phyloP scores from a whole-genome alignment of 2,329 filamentous ascomycete genomes.

The Colletotrichum sp. region DNA sequence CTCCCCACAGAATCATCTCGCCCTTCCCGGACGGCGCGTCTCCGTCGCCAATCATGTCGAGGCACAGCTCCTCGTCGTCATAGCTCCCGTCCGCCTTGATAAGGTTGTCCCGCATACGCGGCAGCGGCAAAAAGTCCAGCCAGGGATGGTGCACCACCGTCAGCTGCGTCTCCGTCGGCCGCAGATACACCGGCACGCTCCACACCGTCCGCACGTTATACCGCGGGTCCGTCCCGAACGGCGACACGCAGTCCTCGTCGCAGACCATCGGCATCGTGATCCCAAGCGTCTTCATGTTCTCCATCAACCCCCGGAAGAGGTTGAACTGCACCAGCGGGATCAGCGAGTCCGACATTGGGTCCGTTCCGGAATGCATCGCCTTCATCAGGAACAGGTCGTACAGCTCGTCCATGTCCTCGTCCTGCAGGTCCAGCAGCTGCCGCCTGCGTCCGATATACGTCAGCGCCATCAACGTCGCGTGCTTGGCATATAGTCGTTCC shows the following conservation, averaged over 20 bases:
- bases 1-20: slow-evolving; percentile 52
- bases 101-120: slow-evolving; percentile 37
- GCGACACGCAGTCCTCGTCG: slow-evolving; percentile 19
- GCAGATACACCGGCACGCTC: neutral
- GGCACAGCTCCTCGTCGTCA: slow-evolving; percentile 24
- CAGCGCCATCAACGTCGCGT: neutral
- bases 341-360: neutral
- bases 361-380: neutral
- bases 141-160: slow-evolving; percentile 36
- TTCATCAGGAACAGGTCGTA: neutral
- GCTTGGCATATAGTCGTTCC: neutral
- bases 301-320: slow-evolving; percentile 63
- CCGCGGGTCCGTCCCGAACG: slow-evolving; percentile 4
- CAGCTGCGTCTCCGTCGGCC: slow-evolving; percentile 34
- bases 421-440: neutral
- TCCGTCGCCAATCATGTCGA: neutral
- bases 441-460: neutral
- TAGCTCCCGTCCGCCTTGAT: slow-evolving; percentile 17
- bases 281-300: slow-evolving; percentile 33
- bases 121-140: slow-evolving; percentile 39
- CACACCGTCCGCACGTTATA: neutral
- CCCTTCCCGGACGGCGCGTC: slow-evolving; percentile 20
- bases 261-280: slow-evolving; percentile 15
- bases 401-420: slow-evolving; percentile 7
- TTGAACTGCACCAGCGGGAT: slow-evolving; percentile 30